These are phyloP conservation scores for Mercurialis annua DNA, from an alignment of 345 rosid genomes.

Conservation along the genomic window DNA sequence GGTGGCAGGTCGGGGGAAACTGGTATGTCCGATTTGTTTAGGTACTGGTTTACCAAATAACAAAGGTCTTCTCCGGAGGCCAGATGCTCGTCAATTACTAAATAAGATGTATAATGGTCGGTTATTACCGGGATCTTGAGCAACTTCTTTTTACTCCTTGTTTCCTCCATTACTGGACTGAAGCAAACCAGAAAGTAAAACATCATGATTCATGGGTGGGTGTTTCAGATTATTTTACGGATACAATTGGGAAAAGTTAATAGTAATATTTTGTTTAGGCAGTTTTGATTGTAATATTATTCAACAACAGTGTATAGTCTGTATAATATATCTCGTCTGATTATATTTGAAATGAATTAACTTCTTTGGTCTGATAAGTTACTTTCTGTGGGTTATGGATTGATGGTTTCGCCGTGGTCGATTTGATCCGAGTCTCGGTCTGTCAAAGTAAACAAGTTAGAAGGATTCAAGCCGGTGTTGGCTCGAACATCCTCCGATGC, in stretches of 20 bases:
- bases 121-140: constrained; percentile 67
- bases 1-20: constrained; percentile 82
- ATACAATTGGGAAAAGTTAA: not conserved
- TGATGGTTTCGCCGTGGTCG: too few relatives aligned
- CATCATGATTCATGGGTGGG: not conserved
- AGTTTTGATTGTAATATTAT: constrained; percentile 4
- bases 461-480: too few relatives aligned
- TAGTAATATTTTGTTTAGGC: not conserved
- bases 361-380: too few relatives aligned
- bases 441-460: too few relatives aligned
- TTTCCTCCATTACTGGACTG: not conserved
- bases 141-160: constrained; percentile 15
- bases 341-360: too few relatives aligned
- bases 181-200: not conserved
- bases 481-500: too few relatives aligned
- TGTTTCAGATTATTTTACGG: not conserved
- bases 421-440: too few relatives aligned
- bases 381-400: too few relatives aligned
- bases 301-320: not conserved
- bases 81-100: constrained; percentile 73
- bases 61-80: constrained; percentile 91
- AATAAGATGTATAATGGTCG: constrained; percentile 95
- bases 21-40: constrained; percentile 86
- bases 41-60: constrained; percentile 93
- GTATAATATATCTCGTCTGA: not conserved